These are phyloP conservation scores for Oropetium thomaeum DNA, from an alignment of 176 grass and related monocot species.

Conservation along the genomic window DNA sequence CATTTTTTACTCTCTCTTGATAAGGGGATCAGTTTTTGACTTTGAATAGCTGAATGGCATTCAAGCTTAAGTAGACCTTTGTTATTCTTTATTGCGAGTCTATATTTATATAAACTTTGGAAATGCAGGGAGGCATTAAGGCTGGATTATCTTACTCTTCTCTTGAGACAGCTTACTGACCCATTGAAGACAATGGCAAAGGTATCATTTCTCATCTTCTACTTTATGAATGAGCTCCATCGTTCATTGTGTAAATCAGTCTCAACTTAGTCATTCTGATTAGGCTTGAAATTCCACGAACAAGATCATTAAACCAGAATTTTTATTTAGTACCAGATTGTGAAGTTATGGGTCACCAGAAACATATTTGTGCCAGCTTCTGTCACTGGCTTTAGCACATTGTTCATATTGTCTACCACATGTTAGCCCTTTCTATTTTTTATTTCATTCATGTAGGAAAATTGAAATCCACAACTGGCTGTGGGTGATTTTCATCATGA, in stretches of 20 bases:
- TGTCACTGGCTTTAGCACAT: neutral
- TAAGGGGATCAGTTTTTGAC: neutral
- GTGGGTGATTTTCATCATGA: too few species aligned
- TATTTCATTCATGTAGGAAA: neutral
- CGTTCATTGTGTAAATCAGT: neutral
- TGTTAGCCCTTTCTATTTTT: neutral
- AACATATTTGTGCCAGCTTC: constrained; percentile 1
- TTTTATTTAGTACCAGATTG: neutral
- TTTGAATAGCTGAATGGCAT: constrained; percentile 15
- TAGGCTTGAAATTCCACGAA: neutral
- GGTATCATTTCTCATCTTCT: constrained; percentile 49
- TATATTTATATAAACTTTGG: constrained; percentile 29
- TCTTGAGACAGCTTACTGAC: constrained; percentile 69
- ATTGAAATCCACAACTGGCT: constrained; percentile 21
- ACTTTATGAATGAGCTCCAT: constrained; percentile 14
- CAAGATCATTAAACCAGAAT: neutral
- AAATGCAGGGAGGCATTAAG: constrained; percentile 73
- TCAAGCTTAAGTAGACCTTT: neutral
- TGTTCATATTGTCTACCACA: neutral
- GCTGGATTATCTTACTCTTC: constrained; percentile 78
- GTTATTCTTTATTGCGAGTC: neutral
- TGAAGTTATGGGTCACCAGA: neutral
- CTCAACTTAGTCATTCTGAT: neutral
- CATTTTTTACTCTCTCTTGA: too few species aligned
- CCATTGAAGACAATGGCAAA: constrained; percentile 73